A percentile compares a stretch with the other conserved stretches of the same genome.
Evolutionary conservation across 768 basidiomycete species (phyloP).

Genomic region (Suillus sp.): DNA sequence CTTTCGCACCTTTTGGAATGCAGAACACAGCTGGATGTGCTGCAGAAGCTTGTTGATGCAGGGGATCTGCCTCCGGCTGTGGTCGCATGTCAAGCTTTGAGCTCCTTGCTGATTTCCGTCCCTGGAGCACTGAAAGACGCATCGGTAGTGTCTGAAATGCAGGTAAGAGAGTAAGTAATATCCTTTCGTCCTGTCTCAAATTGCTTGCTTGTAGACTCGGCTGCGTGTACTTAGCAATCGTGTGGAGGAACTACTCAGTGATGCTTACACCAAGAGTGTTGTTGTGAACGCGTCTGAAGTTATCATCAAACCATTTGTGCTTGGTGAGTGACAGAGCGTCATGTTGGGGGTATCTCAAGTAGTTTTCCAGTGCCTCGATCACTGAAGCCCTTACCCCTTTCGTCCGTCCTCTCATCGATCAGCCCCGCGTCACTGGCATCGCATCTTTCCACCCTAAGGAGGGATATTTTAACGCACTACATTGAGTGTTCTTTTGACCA

Average conservation of each 20-base stretch:
- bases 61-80: conserved; percentile 71
- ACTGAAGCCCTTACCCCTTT: conserved; percentile 49
- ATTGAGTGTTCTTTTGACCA: conserved; percentile 60
- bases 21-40: conserved; percentile 44
- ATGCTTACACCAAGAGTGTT: conserved; percentile 65
- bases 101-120: conserved; percentile 45
- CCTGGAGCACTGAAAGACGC: conserved; percentile 56
- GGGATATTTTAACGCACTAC: conserved; percentile 62
- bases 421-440: conserved; percentile 53
- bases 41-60: conserved; percentile 49
- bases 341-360: not conserved
- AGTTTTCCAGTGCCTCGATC: conserved; percentile 56
- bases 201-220: conserved; percentile 44
- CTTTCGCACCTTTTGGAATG: conserved; percentile 59
- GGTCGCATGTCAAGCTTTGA: conserved; percentile 42
- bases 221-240: conserved; percentile 57
- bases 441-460: conserved; percentile 61
- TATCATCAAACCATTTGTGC: conserved; percentile 52
- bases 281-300: conserved; percentile 51
- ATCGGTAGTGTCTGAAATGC: conserved; percentile 55
- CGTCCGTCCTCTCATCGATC: conserved; percentile 60
- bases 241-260: conserved; percentile 70
- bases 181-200: conserved; percentile 8
- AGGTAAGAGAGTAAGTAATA: conserved; percentile 43
- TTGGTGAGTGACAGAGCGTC: conserved; percentile 43